Evolutionary conservation across 371 early-diverging fungal species (phyloP), one percentile per base, ranked within the genome.

Genomic region (Mortierella sp.): DNA sequence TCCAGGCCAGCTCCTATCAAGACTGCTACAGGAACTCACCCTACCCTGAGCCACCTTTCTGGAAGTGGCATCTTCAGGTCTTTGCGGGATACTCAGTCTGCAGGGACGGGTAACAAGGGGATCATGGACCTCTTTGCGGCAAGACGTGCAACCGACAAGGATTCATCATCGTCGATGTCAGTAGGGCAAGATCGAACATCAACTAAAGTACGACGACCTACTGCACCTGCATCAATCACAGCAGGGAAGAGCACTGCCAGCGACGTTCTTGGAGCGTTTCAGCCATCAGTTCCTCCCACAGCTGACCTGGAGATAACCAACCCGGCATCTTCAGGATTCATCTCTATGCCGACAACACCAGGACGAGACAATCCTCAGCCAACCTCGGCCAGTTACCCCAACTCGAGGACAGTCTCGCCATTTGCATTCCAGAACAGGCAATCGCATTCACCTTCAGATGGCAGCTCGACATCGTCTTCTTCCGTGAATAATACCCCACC

Each of bases 61-160:
- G 68, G 68, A 28, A 72, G 52, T 50, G 48, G 60, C 8, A 26
- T 73, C 14, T 44, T 57, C 16, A 42, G 72, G 14, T 44, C 70
- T 19, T 63, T 38, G n/a, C 72, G 79, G 19, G 82, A 82, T 28
- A 31, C 73, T 2, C 76, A 73, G 28, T 78, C 83, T 28, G 83
- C 42, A 55, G 76, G 72, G 70, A 78, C 16, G 52, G 81, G 68
- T 70, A 80, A 70, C 52, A 82, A 79, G 31, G 85, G 74, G 50
- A 88, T 82, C 47, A 87, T 92, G 84, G 92, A 90, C 45, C 81
- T 92, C 79, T 93, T 93, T 81, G 90, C 91, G n/a, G 84, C 91
- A 1, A 70, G 73, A 50, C 79, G 60, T 24, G 68, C n/a, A 47
- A 47, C 71, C 60, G 63, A 57, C 31, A 34, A 26, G 2, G 50